These are phyloP conservation scores for Nakataea oryzae DNA, from an alignment of 2,329 filamentous ascomycete genomes.

Conservation along the genomic window DNA sequence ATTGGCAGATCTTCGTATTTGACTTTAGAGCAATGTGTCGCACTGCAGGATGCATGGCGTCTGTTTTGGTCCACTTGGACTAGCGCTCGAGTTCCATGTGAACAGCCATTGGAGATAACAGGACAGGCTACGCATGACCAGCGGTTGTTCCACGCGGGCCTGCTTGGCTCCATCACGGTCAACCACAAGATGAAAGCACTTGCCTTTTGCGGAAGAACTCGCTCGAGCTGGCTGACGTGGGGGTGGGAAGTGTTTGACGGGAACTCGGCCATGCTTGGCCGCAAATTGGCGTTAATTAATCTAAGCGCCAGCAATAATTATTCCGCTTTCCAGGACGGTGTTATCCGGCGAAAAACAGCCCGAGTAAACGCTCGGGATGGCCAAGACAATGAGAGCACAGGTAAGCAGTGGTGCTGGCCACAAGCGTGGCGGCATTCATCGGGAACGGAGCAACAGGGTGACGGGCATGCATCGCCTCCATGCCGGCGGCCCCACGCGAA, in stretches of 20 bases:
- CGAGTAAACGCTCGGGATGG: background rate
- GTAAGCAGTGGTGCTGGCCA: background rate
- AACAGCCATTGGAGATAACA: too few species aligned
- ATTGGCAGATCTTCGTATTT: background rate
- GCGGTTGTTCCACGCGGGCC: background rate
- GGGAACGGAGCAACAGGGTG: background rate
- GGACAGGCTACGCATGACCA: too few species aligned
- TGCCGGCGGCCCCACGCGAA: background rate
- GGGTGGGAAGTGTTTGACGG: background rate
- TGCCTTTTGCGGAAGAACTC: background rate
- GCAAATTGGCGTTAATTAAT: background rate
- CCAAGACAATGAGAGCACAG: too few species aligned
- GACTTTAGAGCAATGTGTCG: background rate
- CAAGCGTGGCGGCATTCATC: background rate
- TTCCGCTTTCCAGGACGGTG: background rate
- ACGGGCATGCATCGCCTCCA: too few species aligned
- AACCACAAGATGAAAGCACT: background rate
- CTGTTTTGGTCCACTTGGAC: background rate
- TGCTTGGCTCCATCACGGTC: too few species aligned
- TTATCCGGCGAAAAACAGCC: background rate
- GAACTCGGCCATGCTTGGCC: background rate
- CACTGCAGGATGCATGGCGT: background rate
- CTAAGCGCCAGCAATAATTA: background rate
- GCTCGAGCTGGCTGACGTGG: background rate
- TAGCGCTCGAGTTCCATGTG: background rate